phyloP scores from a whole-genome alignment of 2,329 filamentous ascomycete species.

The Fusarium algeriense region DNA sequence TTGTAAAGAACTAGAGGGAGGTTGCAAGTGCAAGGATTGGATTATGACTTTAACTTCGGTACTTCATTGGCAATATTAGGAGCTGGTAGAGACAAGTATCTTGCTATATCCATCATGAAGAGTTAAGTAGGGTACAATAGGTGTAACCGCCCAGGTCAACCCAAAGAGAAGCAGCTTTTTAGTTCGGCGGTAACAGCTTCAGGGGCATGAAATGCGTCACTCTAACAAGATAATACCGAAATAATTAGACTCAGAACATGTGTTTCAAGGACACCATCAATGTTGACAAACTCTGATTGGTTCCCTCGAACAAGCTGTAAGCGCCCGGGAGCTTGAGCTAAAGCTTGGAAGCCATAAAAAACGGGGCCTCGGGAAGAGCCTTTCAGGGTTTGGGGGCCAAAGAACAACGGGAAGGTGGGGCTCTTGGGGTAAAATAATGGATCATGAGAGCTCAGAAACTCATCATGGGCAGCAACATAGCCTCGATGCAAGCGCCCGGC shows the following conservation, averaged over 20 bases:
- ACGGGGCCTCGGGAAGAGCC: constrained; percentile 34
- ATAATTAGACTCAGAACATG: constrained; percentile 1
- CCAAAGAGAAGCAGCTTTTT: neutral
- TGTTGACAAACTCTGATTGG: constrained; percentile 39
- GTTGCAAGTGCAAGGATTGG: neutral
- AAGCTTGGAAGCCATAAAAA: constrained; percentile 31
- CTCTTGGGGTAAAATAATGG: constrained; percentile 28
- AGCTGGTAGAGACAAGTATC: neutral
- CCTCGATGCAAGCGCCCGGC: constrained; percentile 42
- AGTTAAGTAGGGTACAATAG: neutral
- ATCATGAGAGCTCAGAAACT: constrained; percentile 35
- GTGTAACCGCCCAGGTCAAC: constrained; percentile 14
- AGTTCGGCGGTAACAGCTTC: constrained; percentile 16
- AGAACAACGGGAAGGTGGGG: constrained; percentile 21
- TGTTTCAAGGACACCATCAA: constrained; percentile 23
- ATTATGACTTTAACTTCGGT: neutral
- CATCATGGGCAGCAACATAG: constrained; percentile 37
- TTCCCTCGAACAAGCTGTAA: constrained; percentile 38
- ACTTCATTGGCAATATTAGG: neutral
- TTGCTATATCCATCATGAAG: neutral
- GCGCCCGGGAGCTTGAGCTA: constrained; percentile 44
- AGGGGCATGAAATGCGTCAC: constrained; percentile 22
- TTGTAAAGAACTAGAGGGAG: neutral
- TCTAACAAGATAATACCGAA: constrained; percentile 18
- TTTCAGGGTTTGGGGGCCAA: constrained; percentile 39